Percentiles rank a stretch among this genome's conserved stretches.
Evolutionary conservation across 2,329 filamentous ascomycete species (phyloP).

Genomic region (Botrytis fabae): DNA sequence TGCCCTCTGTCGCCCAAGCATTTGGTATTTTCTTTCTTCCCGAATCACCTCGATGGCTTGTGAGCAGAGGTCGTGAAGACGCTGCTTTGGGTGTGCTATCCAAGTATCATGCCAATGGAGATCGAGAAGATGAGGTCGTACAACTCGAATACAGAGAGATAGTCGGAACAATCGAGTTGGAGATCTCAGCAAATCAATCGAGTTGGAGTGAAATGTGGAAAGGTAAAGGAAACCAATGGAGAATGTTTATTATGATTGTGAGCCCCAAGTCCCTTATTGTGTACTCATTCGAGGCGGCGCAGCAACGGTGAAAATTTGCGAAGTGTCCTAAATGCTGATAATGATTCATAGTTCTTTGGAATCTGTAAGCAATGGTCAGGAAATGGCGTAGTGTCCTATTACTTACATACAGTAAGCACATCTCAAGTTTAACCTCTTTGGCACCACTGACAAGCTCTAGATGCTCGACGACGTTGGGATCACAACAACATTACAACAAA

Average conservation of each 20-base stretch:
- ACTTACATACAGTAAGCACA: slow-evolving; percentile 43
- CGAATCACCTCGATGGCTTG: slow-evolving; percentile 61
- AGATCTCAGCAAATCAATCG: slow-evolving; percentile 43
- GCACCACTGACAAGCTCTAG: not conserved
- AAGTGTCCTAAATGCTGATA: not conserved
- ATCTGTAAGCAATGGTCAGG: slow-evolving; percentile 33
- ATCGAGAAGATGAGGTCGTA: slow-evolving; percentile 49
- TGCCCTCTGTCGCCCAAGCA: slow-evolving; percentile 34
- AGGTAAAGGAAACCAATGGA: slow-evolving; percentile 26
- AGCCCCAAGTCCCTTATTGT: not conserved
- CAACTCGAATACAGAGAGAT: slow-evolving; percentile 44
- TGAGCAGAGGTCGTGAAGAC: slow-evolving; percentile 52
- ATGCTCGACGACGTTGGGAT: slow-evolving; percentile 32
- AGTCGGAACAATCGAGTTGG: slow-evolving; percentile 25
- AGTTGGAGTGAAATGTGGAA: slow-evolving; percentile 26
- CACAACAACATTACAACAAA: slow-evolving; percentile 29
- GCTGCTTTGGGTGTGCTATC: slow-evolving; percentile 53
- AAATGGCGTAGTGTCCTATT: slow-evolving; percentile 32
- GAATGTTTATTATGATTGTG: slow-evolving; percentile 27
- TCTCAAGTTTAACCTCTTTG: not conserved
- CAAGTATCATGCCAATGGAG: slow-evolving; percentile 56
- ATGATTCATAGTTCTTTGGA: slow-evolving; percentile 24
- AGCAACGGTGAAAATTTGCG: not conserved
- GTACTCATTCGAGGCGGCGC: not conserved
- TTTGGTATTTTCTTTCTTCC: slow-evolving; percentile 54